A percentile compares a stretch with the other conserved stretches of the same genome.
Evolutionary conservation across 768 basidiomycete genomes (phyloP).

Genomic region (Leccinum subgranulosum): DNA sequence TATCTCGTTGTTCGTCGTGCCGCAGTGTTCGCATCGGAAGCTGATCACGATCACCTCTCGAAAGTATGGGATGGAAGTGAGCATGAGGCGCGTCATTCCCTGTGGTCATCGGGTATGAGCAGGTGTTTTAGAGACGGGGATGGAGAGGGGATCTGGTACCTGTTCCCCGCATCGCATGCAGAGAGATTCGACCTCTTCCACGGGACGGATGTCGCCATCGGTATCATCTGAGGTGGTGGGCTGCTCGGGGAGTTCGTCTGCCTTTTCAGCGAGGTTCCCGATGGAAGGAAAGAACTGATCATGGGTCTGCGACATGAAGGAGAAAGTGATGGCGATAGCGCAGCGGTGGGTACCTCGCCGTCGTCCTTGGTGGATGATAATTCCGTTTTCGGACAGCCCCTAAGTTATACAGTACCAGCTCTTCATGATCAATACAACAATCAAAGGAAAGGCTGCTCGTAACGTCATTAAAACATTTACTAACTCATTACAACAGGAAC

Average conservation of each 20-base stretch:
- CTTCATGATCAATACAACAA: too few relatives aligned
- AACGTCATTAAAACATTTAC: conserved; percentile 11
- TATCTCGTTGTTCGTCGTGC: conserved; percentile 86
- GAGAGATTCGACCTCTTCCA: conserved; percentile 84
- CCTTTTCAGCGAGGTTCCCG: conserved; percentile 49
- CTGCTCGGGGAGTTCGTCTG: conserved; percentile 36
- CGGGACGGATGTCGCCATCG: conserved; percentile 42
- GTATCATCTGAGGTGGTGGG: conserved; percentile 29
- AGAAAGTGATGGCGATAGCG: background rate
- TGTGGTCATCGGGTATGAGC: conserved; percentile 34
- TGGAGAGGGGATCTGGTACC: conserved; percentile 41
- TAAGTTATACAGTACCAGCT: background rate
- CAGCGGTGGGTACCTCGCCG: background rate
- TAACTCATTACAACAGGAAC: conserved; percentile 23
- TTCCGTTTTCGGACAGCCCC: conserved; percentile 1
- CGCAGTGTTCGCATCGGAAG: conserved; percentile 94
- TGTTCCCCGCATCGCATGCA: conserved; percentile 95
- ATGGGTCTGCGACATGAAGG: conserved; percentile 20
- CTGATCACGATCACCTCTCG: conserved; percentile 94
- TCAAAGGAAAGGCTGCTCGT: background rate
- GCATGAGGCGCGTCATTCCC: conserved; percentile 84
- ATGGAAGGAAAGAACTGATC: conserved; percentile 54
- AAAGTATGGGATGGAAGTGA: conserved; percentile 96
- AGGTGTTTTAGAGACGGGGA: background rate
- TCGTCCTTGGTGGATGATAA: background rate